Evolutionary conservation across 2,329 filamentous ascomycete genomes (phyloP).

Genomic region (Cylindrodendrum hubeiense): DNA sequence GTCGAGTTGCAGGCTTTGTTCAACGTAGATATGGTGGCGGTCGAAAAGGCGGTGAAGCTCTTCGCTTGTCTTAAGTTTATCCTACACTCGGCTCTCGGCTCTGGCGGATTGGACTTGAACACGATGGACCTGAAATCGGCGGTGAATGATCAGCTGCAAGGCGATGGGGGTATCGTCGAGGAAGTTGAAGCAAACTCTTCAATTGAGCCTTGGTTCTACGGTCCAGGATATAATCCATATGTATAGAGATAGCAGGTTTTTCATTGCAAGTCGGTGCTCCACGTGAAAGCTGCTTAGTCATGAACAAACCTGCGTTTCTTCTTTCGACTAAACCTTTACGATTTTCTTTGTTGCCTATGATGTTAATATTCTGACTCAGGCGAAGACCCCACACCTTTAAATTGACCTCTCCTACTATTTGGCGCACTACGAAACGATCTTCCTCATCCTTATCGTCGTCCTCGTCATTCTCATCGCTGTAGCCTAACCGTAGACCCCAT

Average conservation of each 20-base stretch:
- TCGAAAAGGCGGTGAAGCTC: background rate
- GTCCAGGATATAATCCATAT: background rate
- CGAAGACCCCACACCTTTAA: background rate
- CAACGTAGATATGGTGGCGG: background rate
- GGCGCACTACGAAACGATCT: background rate
- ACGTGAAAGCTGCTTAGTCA: background rate
- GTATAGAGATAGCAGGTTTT: background rate
- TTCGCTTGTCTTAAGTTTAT: background rate
- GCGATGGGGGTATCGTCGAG: background rate
- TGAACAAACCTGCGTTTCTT: background rate
- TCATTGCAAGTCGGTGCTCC: background rate
- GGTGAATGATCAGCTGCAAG: background rate
- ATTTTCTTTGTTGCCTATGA: background rate
- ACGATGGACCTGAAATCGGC: background rate
- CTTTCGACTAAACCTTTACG: background rate
- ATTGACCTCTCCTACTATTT: background rate
- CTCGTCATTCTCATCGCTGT: background rate
- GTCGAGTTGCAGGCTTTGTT: slow-evolving; percentile 1
- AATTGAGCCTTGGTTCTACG: background rate
- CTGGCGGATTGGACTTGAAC: background rate
- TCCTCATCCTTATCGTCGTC: background rate
- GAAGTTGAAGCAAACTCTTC: background rate
- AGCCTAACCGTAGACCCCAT: background rate
- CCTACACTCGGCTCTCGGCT: background rate
- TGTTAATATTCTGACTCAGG: background rate